Evolutionary conservation across 2,329 filamentous ascomycete species (phyloP).

Genomic region (Ceratocystis colombiana): DNA sequence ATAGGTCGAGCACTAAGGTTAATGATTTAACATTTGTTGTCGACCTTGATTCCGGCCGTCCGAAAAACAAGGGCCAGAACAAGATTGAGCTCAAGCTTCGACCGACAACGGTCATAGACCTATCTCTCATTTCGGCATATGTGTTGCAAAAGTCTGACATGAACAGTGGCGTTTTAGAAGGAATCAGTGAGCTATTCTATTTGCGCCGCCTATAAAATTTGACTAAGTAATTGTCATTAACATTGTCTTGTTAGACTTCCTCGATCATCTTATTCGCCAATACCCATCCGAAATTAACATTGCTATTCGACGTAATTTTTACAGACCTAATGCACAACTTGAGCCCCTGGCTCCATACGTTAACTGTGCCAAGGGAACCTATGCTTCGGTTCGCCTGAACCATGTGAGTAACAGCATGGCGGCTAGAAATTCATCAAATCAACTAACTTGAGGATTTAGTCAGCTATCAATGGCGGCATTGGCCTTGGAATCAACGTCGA

Average conservation of each 20-base stretch:
- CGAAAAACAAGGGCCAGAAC: constrained; percentile 34
- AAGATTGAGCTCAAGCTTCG: constrained; percentile 52
- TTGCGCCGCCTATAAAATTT: not conserved
- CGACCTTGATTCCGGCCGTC: constrained; percentile 53
- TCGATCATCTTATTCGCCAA: constrained; percentile 81
- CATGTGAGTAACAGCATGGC: constrained; percentile 32
- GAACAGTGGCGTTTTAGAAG: constrained; percentile 60
- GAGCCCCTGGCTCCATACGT: constrained; percentile 48
- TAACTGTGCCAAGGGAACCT: constrained; percentile 79
- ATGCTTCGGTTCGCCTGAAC: constrained; percentile 70
- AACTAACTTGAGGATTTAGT: constrained; percentile 16
- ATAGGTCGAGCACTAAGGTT: constrained; percentile 32
- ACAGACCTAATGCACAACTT: constrained; percentile 44
- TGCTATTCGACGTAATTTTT: constrained; percentile 75
- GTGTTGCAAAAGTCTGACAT: constrained; percentile 50
- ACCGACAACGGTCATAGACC: constrained; percentile 56
- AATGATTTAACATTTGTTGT: constrained; percentile 48
- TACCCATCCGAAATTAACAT: constrained; percentile 58
- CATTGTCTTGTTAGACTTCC: constrained; percentile 44
- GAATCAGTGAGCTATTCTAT: constrained; percentile 45
- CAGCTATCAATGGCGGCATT: constrained; percentile 36
- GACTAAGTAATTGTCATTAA: not conserved
- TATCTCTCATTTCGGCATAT: constrained; percentile 57
- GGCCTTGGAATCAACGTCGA: constrained; percentile 78
- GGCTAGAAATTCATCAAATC: not conserved